Evolutionary conservation across 1,284 basidiomycete species (phyloP), one percentile per base, ranked within the genome.

Genomic region (Austroboletus niveus): DNA sequence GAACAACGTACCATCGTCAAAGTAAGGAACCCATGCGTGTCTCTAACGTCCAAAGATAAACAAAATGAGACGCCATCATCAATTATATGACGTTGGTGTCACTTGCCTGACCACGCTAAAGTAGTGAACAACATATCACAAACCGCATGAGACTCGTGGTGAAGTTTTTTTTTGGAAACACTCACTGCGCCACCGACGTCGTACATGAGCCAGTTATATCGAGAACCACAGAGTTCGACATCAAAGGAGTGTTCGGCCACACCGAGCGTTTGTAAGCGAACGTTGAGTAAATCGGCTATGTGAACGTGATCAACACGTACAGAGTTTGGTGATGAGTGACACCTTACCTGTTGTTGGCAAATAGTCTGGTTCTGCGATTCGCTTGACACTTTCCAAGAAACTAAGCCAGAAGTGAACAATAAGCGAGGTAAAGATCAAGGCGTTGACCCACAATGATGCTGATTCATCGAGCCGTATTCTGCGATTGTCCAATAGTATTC

Each of bases 171-270:
- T 5, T 27, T 42, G 49, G 38, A 35, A 47, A 51, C 31, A 72
- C 85, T 66, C 61, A 89, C 86, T 48, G 87, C 85, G 45, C 88
- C 89, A 40, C 88, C 88, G 38, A 91, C 88, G 63, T 91, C 88
- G 66, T 87, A 90, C 51, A 91, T 72, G 52, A 83, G 76, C 87
- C 87, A 89, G 53, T 82, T 79, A 65, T 86, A 86, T 47, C 74
- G 75, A 47, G 74, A 74, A 3, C 82, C 82, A 39, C 77, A 81
- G 55, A 84, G 75, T 56, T 76, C 74, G 57, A 89, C 80, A 52
- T 84, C 79, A 61, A 89, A 89, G 1, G 78, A 75, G 62, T 89
- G 85, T 57, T 91, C 88, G 57, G 84, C 81, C 27, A 91, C 82
- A 7, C 88, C 88, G 32, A 91, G 72, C 0, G 88, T 90, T 68